Percentiles rank a stretch among this genome's conserved stretches.
phyloP scores from a whole-genome alignment of 1,139 yeast species.

The Hansenula sp. region DNA sequence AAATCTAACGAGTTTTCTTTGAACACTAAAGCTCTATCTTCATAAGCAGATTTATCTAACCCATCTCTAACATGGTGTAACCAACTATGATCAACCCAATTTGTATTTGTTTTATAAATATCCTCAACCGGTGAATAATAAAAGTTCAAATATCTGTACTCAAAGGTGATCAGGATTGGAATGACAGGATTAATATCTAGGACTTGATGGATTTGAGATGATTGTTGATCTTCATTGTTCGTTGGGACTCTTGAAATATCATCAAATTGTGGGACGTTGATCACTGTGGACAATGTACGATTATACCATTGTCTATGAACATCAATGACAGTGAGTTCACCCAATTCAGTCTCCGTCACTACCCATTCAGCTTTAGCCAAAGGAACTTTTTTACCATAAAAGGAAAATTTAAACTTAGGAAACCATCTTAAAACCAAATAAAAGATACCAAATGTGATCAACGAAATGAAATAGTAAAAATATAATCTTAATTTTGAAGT shows the following conservation, averaged over 20 bases:
- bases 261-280: conserved; percentile 33
- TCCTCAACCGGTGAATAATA: conserved; percentile 86
- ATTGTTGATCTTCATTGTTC: conserved; percentile 6
- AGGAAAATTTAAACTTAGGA: conserved; percentile 66
- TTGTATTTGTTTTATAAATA: conserved; percentile 74
- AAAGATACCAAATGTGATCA: conserved; percentile 63
- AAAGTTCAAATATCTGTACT: conserved; percentile 79
- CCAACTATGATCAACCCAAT: conserved; percentile 87
- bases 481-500: conserved; percentile 44
- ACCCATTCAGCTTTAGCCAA: conserved; percentile 90
- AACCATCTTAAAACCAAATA: conserved; percentile 80
- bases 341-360: conserved; percentile 90
- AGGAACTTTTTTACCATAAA: conserved; percentile 64
- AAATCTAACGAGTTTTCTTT: conserved; percentile 75
- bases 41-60: conserved; percentile 62
- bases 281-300: conserved; percentile 66
- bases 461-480: conserved; percentile 52
- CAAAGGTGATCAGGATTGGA: conserved; percentile 67
- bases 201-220: not conserved
- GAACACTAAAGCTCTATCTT: conserved; percentile 69
- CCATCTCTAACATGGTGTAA: conserved; percentile 64
- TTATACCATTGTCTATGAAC: conserved; percentile 61
- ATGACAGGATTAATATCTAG: conserved; percentile 34
- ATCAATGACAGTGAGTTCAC: conserved; percentile 64
- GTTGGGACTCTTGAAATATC: conserved; percentile 9